Conservation (phyloP, 148 eudicot species). For the Fallopia convolvulus region DNA sequence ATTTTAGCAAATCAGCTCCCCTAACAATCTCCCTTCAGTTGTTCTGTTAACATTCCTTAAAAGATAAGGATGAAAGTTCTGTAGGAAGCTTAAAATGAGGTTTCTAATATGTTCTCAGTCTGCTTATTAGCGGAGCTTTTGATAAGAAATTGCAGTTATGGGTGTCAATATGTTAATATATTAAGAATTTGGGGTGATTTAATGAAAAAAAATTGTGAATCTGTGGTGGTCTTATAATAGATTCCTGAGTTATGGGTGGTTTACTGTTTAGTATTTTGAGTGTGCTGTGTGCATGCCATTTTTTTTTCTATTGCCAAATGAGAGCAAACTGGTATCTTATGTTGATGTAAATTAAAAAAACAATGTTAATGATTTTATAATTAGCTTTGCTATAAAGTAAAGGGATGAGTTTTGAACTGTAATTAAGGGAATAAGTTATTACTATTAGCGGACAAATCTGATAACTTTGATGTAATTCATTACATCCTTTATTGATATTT, state of each 20-base stretch:
- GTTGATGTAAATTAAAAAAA: background rate
- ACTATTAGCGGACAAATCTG: background rate
- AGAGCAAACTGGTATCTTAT: background rate
- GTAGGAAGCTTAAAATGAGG: background rate
- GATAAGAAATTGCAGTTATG: background rate
- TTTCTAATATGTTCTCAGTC: background rate
- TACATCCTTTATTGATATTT: background rate
- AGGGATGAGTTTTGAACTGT: background rate
- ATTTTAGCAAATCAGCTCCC: background rate
- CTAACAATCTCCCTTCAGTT: background rate
- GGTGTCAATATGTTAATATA: background rate
- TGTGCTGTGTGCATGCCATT: background rate
- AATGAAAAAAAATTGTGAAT: background rate
- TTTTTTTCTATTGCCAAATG: background rate
- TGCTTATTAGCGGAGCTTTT: background rate
- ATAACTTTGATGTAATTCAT: background rate
- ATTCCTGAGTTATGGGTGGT: background rate
- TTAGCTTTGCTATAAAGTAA: background rate
- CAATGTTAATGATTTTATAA: background rate
- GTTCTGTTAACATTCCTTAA: background rate
- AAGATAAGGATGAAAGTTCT: background rate
- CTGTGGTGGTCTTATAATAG: background rate
- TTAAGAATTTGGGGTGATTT: background rate
- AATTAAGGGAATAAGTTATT: background rate
- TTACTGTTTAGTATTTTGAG: background rate